Evolutionary conservation across 2,329 filamentous ascomycete genomes (phyloP).

Genomic region (Phoma sp.): DNA sequence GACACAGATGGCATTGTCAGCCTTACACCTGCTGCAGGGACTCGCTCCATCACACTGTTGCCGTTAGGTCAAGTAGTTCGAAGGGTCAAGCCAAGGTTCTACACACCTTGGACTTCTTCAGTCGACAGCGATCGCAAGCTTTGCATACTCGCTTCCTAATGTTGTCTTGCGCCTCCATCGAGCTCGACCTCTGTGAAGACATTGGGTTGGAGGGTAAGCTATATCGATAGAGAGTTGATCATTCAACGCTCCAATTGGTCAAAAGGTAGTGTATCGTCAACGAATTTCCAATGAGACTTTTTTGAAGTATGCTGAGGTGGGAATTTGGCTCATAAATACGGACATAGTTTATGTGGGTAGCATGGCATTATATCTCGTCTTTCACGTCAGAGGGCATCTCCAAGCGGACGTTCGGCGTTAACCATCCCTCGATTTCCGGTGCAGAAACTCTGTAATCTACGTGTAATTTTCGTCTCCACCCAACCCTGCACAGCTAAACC

Average conservation of each 20-base stretch:
- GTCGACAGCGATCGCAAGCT: constrained; percentile 69
- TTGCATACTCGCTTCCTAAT: constrained; percentile 70
- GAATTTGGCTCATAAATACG: constrained; percentile 40
- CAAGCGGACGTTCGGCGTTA: constrained; percentile 46
- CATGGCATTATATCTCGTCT: constrained; percentile 50
- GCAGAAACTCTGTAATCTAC: constrained; percentile 12
- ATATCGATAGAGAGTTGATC: not conserved
- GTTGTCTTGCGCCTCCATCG: constrained; percentile 55
- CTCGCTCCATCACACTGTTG: constrained; percentile 66
- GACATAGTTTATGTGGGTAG: constrained; percentile 39
- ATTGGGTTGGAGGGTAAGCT: constrained; percentile 23
- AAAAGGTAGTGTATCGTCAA: constrained; percentile 13
- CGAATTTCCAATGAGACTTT: constrained; percentile 13
- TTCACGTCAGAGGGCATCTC: constrained; percentile 48
- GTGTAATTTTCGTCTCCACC: constrained; percentile 40
- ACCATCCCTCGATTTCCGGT: constrained; percentile 6
- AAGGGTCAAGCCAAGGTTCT: not conserved
- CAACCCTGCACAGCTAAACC: constrained; percentile 34
- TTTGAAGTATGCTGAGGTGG: constrained; percentile 24
- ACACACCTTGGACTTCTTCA: constrained; percentile 71
- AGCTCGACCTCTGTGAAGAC: constrained; percentile 47
- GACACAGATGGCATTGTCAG: constrained; percentile 70
- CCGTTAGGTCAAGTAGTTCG: constrained; percentile 15
- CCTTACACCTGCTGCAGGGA: constrained; percentile 68
- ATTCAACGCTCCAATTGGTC: constrained; percentile 6